A percentile compares a stretch with the other conserved stretches of the same genome.
Conservation (phyloP, 495 filamentous ascomycete species). For the Aspergillus sparsus region DNA sequence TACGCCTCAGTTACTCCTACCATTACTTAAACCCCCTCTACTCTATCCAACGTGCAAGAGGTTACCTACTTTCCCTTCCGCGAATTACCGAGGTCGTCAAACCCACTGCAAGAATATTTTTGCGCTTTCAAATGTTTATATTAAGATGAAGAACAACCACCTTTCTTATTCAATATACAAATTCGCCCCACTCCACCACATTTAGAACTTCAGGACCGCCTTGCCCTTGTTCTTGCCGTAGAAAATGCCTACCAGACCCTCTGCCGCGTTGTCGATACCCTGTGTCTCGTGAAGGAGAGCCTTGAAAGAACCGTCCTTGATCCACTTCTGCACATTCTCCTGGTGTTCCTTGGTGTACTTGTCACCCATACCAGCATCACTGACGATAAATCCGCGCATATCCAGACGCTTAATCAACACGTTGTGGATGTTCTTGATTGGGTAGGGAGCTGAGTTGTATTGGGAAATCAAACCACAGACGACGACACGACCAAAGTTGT, state of each 20-base stretch:
- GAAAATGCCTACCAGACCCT: slow-evolving; percentile 85
- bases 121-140: slow-evolving; percentile 7
- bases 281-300: slow-evolving; percentile 66
- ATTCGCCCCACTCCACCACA: neutral
- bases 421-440: slow-evolving; percentile 62
- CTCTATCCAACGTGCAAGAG: too few species aligned
- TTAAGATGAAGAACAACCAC: slow-evolving; percentile 1
- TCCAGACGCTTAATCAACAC: slow-evolving; percentile 59
- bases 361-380: slow-evolving; percentile 64
- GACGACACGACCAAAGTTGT: slow-evolving; percentile 68
- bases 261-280: slow-evolving; percentile 79
- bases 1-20: too few species aligned
- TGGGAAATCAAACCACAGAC: slow-evolving; percentile 72
- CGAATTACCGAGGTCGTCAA: slow-evolving; percentile 8
- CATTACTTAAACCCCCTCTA: too few species aligned
- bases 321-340: slow-evolving; percentile 79
- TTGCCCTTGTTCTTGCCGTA: slow-evolving; percentile 92
- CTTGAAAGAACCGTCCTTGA: slow-evolving; percentile 79
- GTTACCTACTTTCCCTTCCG: neutral
- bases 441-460: slow-evolving; percentile 72
- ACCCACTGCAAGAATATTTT: slow-evolving; percentile 17
- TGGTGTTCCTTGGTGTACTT: slow-evolving; percentile 76
- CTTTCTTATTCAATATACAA: slow-evolving; percentile 7
- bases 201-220: slow-evolving; percentile 73
- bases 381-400: slow-evolving; percentile 79